Base-by-base conservation (phyloP, 2,329 filamentous ascomycete genomes). In the Penicillium sp. region DNA sequence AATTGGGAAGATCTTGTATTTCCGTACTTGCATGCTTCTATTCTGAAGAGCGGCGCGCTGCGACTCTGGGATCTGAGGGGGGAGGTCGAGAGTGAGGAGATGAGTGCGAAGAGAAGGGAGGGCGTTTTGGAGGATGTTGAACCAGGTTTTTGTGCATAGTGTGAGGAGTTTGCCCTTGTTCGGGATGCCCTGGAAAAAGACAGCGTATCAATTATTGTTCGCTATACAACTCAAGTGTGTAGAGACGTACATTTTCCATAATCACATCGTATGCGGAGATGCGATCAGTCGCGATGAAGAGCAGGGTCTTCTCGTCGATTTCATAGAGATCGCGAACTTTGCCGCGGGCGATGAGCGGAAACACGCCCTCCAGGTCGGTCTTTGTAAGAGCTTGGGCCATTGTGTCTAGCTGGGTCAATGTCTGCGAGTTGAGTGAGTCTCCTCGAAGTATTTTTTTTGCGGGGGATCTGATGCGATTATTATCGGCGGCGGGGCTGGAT, bases 251-350 rank as follows among this genome's bases (percentile, higher is more conserved):
- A 75, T 94, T 97, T 66, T 83, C 77, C 81, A 96, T 86, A 65
- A 96, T 85, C 65, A 95, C 91, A 81, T 97, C 93, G 79, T 93
- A 97, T 56, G 94, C 94, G 23, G 91, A 96, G 71, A 97, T 94
- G 63, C 94, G 88, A 77, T 97, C 92, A 14, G 90, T 89, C 23
- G 90, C 88, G 55, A 92, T 85, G 69, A 96, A 93, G 56, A 96
- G 86, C 4, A 96, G 83, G 2, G 84, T 88, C 56, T 82, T 75
- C 42, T 84, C 77, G 69, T 90, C 84, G 54, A 95, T 77, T 60
- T 83, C 80, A 72, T 90, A 96, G 38, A 95, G 81, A 68, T 95
- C 89, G 66, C 90, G 85, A 24, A 95, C 91, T 77, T 95, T 95
- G 61, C 85, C 85, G 40, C 80, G 79, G 7, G 83, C 82, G 47